Evolutionary conservation across 805 yeast species (phyloP).

Genomic region (Wickerhamomyces tratensis): DNA sequence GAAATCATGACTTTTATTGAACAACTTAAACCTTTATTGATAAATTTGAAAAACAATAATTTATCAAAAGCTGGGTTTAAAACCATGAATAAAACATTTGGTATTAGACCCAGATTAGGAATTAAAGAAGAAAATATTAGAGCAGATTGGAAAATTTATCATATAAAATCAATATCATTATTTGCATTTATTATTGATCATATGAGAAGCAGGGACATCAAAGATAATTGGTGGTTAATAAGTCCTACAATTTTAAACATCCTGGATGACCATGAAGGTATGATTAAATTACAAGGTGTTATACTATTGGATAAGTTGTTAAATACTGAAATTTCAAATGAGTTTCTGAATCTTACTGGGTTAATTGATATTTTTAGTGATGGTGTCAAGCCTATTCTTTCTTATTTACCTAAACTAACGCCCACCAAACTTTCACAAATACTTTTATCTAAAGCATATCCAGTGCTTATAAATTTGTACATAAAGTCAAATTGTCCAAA

Average conservation of each 20-base stretch:
- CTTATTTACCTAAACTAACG: constrained; percentile 17
- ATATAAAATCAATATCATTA: constrained; percentile 10
- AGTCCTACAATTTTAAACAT: constrained; percentile 17
- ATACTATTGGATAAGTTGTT: constrained; percentile 7
- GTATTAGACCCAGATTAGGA: constrained; percentile 10
- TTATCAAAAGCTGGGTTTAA: constrained; percentile 14
- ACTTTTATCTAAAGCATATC: constrained; percentile 9
- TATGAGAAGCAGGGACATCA: constrained; percentile 1
- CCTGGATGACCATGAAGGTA: constrained; percentile 19
- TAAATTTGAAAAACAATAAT: constrained; percentile 3
- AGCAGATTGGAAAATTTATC: constrained; percentile 7
- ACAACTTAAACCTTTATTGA: constrained; percentile 6
- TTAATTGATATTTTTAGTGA: constrained; percentile 9
- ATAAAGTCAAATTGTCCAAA: not conserved
- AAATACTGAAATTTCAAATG: constrained; percentile 5
- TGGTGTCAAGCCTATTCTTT: constrained; percentile 13
- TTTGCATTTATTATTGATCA: constrained; percentile 3
- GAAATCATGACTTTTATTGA: not conserved
- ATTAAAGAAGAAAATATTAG: constrained; percentile 4
- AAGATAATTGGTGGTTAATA: constrained; percentile 16
- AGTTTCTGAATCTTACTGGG: constrained; percentile 11
- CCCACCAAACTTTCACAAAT: constrained; percentile 9
- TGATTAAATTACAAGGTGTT: constrained; percentile 15
- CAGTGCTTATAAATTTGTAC: constrained; percentile 7
- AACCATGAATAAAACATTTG: constrained; percentile 1